These are phyloP conservation scores for Cytospora mali DNA, from an alignment of 2,329 filamentous ascomycete genomes.

Conservation along the genomic window DNA sequence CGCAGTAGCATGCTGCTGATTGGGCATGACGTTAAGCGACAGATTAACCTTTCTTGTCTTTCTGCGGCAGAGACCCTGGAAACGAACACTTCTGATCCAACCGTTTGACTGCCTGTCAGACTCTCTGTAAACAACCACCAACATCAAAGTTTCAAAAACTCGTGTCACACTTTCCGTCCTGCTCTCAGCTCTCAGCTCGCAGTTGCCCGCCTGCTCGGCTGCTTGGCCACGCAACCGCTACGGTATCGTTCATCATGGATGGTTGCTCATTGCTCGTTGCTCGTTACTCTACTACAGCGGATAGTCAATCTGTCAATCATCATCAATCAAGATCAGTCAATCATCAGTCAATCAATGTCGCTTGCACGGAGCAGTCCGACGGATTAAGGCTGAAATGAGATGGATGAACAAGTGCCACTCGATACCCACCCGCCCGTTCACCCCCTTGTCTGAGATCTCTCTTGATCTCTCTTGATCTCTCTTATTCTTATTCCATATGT, in stretches of 20 bases:
- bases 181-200: too few relatives aligned
- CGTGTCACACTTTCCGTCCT: too few relatives aligned
- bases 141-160: too few relatives aligned
- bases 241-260: too few relatives aligned
- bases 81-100: slow-evolving; percentile 12
- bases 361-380: neutral
- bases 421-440: neutral
- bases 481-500: too few relatives aligned
- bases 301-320: too few relatives aligned
- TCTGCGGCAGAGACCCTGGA: neutral
- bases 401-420: neutral
- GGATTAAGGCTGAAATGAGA: neutral
- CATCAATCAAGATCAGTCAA: too few relatives aligned
- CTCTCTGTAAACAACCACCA: neutral
- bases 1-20: neutral
- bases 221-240: too few relatives aligned
- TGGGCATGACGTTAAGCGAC: slow-evolving; percentile 4
- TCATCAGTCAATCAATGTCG: neutral
- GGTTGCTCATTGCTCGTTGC: too few relatives aligned
- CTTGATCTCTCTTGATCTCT: too few relatives aligned
- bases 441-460: neutral
- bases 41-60: neutral
- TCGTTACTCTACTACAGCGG: too few relatives aligned
- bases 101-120: neutral
- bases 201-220: too few relatives aligned